These are phyloP conservation scores for Citrus inodora DNA, from an alignment of 345 rosid species.

Conservation along the genomic window DNA sequence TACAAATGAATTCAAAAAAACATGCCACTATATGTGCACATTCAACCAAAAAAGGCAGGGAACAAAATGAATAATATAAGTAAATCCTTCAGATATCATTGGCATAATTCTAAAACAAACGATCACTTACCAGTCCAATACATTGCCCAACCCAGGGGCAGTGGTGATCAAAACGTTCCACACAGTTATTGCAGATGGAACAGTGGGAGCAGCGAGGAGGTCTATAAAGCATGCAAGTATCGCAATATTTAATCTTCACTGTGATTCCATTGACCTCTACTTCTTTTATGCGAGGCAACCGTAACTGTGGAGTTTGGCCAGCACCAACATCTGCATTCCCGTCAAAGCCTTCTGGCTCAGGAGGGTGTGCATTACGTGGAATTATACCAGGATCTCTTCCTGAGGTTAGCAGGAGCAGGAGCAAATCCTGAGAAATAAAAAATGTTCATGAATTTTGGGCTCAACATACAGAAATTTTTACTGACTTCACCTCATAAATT, in stretches of 20 bases:
- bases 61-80: neutral
- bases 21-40: neutral
- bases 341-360: slow-evolving; percentile 79
- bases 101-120: slow-evolving; percentile 9
- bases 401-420: slow-evolving; percentile 83
- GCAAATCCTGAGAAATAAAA: slow-evolving; percentile 59
- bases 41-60: neutral
- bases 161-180: slow-evolving; percentile 94
- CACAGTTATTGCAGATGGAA: slow-evolving; percentile 98
- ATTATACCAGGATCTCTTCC: slow-evolving; percentile 98
- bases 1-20: neutral
- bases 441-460: slow-evolving; percentile 5
- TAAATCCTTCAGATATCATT: neutral
- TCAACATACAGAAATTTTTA: neutral
- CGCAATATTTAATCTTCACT: slow-evolving; percentile 88
- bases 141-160: slow-evolving; percentile 99
- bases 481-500: neutral
- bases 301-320: slow-evolving; percentile 78
- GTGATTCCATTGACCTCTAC: slow-evolving; percentile 71
- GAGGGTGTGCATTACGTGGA: slow-evolving; percentile 96
- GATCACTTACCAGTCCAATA: slow-evolving; percentile 74
- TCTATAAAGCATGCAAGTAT: slow-evolving; percentile 97
- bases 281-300: slow-evolving; percentile 85
- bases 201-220: slow-evolving; percentile 99
- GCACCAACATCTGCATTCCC: slow-evolving; percentile 51